These are phyloP conservation scores for Microdochium trichocladiopsis DNA, from an alignment of 2,329 filamentous ascomycete genomes.

Conservation along the genomic window DNA sequence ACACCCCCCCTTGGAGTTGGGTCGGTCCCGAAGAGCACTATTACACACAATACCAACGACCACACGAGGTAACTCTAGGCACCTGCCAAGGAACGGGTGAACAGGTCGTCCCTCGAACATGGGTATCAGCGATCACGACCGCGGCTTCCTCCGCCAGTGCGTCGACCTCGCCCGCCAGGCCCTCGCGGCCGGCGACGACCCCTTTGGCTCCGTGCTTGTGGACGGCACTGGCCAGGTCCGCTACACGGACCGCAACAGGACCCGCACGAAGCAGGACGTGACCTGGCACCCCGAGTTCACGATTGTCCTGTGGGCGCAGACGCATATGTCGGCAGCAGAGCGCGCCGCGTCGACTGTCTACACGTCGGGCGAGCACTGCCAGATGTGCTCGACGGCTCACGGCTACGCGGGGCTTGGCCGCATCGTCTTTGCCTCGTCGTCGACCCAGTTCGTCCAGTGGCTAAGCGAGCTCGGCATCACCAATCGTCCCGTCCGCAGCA, in stretches of 20 bases:
- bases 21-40: too few species aligned
- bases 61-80: too few species aligned
- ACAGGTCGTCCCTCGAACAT: background rate
- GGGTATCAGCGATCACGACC: background rate
- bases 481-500: constrained; percentile 8
- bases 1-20: too few species aligned
- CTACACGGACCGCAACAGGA: constrained; percentile 25
- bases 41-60: too few species aligned
- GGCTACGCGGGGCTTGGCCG: constrained; percentile 24
- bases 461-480: constrained; percentile 15
- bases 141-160: constrained; percentile 9
- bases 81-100: too few species aligned
- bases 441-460: constrained; percentile 20
- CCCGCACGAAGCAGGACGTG: constrained; percentile 19
- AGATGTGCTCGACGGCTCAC: constrained; percentile 28
- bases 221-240: constrained; percentile 15
- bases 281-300: constrained; percentile 28
- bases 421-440: constrained; percentile 24
- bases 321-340: constrained; percentile 23
- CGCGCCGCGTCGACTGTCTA: constrained; percentile 29
- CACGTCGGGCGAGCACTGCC: constrained; percentile 28
- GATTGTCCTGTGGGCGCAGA: constrained; percentile 28
- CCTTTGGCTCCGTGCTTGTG: constrained; percentile 29
- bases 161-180: constrained; percentile 26
- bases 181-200: constrained; percentile 25